Evolutionary conservation across 176 grass and related monocot genomes (phyloP), one percentile per base, ranked within the genome.

Genomic region (Musa acuminata): DNA sequence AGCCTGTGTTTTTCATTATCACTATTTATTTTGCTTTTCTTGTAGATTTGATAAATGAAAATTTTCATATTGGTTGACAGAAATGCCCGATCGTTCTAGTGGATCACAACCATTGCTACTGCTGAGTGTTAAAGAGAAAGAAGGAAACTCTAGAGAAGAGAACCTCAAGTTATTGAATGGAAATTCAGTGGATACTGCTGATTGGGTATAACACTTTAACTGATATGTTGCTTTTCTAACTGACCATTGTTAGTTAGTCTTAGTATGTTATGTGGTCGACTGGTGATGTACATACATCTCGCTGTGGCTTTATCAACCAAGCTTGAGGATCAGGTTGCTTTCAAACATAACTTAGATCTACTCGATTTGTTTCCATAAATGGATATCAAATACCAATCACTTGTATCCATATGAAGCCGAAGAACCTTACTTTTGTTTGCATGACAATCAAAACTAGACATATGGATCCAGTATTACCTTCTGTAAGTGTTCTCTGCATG

Each of bases 71-170:
- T 27, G 67, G 35, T 14, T 21, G 14, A 79, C 75, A 98, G 96
- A 99, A 83, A 99, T 99, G 88, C 96, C 88, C 8, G 91, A 99
- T 77, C 86, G 96, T 66, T 86, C 84, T 75, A 86, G 64, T 66
- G 91, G 90, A 23, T 70, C 78, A 49, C 83, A 53, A 51, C 63
- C 85, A 84, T 83, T 93, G 72, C 94, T 99, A 75, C 95, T 88
- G 5, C 75, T 95, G 55, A 89, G 76, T 78, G 49, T 59, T 14
- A 98, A 93, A 77, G 95, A 94, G 64, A 98, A 91, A 78, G 87
- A 88, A 50, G 60, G 62, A n/a, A 85, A 67, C 77, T 79, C 81
- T n/a, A 88, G 82, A 75, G 95, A 93, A 13, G 94, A 94, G 73
- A 75, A 84, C 20, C 82, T 87, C 67, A 91, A 95, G 72, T 77